Conservation (phyloP, 495 filamentous ascomycete species). For the Penicillium odoratum region DNA sequence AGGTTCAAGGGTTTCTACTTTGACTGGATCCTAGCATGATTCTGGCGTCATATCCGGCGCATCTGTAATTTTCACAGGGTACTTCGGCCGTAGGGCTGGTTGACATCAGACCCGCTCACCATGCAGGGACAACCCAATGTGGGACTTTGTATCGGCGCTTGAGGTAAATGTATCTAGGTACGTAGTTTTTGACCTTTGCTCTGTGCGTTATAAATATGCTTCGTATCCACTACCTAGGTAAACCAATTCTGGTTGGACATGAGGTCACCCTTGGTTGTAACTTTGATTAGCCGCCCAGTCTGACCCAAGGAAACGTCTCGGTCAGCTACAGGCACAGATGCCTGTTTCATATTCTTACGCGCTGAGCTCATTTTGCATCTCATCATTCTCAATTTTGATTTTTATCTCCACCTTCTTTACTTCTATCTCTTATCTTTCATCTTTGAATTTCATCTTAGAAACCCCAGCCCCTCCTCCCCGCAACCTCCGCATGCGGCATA, state of each 20-base stretch:
- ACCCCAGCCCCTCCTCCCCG: constrained; percentile 6
- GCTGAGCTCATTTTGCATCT: neutral
- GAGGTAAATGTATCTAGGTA: no score
- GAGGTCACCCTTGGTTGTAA: neutral
- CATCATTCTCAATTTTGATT: neutral
- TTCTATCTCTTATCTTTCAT: neutral
- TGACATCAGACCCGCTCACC: neutral
- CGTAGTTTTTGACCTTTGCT: no score
- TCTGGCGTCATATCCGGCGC: neutral
- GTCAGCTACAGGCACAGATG: constrained; percentile 8
- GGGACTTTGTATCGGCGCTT: neutral
- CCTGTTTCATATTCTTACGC: constrained; percentile 19
- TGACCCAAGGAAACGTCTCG: constrained; percentile 11
- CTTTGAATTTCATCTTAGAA: neutral
- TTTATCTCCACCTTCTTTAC: no score
- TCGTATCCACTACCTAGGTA: neutral
- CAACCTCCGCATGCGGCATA: constrained; percentile 5
- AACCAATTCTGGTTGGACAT: neutral
- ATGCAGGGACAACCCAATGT: constrained; percentile 2
- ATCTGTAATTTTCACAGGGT: neutral
- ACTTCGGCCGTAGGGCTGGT: neutral
- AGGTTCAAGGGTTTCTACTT: no score
- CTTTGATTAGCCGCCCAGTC: constrained; percentile 12
- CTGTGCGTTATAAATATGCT: no score
- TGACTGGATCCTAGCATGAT: no score